Conservation (phyloP, 2,329 filamentous ascomycete genomes). For the Graphilbum fragrans region DNA sequence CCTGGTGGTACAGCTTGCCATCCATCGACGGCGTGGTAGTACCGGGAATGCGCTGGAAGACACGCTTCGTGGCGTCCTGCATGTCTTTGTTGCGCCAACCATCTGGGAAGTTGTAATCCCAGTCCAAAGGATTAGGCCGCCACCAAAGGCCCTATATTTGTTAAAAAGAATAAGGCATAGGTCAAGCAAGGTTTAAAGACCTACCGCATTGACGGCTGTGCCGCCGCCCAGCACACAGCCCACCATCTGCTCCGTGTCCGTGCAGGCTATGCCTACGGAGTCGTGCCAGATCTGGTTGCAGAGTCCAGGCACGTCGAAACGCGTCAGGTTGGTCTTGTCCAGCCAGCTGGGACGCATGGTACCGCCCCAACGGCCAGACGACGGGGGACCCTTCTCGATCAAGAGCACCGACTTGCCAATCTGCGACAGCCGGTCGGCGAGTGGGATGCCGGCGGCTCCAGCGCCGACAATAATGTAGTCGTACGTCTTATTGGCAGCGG, state of each 20-base stretch:
- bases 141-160: slow-evolving; percentile 47
- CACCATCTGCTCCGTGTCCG: slow-evolving; percentile 55
- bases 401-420: slow-evolving; percentile 53
- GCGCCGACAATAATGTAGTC: slow-evolving; percentile 54
- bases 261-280: slow-evolving; percentile 35
- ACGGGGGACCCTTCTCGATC: slow-evolving; percentile 47
- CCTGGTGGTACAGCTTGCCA: slow-evolving; percentile 52
- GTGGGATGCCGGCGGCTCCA: slow-evolving; percentile 48
- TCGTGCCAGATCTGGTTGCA: slow-evolving; percentile 55
- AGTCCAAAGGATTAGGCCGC: slow-evolving; percentile 53
- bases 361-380: slow-evolving; percentile 32
- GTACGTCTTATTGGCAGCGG: slow-evolving; percentile 23
- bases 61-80: slow-evolving; percentile 41
- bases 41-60: slow-evolving; percentile 60
- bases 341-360: slow-evolving; percentile 46
- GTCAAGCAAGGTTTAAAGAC: too few species aligned
- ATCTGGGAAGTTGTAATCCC: slow-evolving; percentile 58
- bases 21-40: slow-evolving; percentile 55
- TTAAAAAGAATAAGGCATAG: too few species aligned
- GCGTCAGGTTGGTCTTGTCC: slow-evolving; percentile 45
- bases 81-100: slow-evolving; percentile 61
- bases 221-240: slow-evolving; percentile 60
- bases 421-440: slow-evolving; percentile 52
- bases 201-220: slow-evolving; percentile 54
- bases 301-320: slow-evolving; percentile 60